phyloP scores from a whole-genome alignment of 169 alveolate species.

The Eimeria nieschulzi region DNA sequence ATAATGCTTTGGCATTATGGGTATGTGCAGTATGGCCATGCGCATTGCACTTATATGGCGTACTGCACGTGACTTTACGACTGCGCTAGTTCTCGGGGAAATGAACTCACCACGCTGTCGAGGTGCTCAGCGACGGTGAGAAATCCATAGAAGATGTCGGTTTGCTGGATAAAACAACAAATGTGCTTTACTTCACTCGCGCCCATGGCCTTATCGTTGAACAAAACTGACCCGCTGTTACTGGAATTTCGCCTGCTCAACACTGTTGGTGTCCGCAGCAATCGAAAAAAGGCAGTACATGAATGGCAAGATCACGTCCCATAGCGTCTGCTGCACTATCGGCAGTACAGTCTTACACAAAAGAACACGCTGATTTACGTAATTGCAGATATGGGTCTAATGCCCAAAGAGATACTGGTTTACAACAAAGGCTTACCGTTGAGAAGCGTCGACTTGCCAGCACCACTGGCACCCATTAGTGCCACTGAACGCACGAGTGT shows the following conservation, averaged over 20 bases:
- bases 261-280: slow-evolving; percentile 26
- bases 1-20: no score
- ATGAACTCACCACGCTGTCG: slow-evolving; percentile 59
- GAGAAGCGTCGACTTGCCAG: slow-evolving; percentile 88
- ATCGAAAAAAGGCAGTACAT: neutral
- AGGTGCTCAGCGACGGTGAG: slow-evolving; percentile 85
- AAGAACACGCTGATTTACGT: neutral
- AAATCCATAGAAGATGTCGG: slow-evolving; percentile 85
- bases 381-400: neutral
- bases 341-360: neutral
- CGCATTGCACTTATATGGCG: no score
- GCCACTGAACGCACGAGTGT: slow-evolving; percentile 77
- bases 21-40: no score
- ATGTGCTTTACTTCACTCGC: slow-evolving; percentile 78
- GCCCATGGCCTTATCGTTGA: slow-evolving; percentile 75
- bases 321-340: neutral
- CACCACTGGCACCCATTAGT: slow-evolving; percentile 89
- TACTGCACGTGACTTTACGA: no score
- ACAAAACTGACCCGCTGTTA: slow-evolving; percentile 75
- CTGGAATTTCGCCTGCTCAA: slow-evolving; percentile 73
- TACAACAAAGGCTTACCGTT: slow-evolving; percentile 55
- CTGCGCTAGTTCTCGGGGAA: no score
- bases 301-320: neutral
- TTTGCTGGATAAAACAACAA: slow-evolving; percentile 89
- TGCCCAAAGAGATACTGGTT: neutral